Evolutionary conservation across 2,329 filamentous ascomycete species (phyloP).

Genomic region (Penicillium sp.): DNA sequence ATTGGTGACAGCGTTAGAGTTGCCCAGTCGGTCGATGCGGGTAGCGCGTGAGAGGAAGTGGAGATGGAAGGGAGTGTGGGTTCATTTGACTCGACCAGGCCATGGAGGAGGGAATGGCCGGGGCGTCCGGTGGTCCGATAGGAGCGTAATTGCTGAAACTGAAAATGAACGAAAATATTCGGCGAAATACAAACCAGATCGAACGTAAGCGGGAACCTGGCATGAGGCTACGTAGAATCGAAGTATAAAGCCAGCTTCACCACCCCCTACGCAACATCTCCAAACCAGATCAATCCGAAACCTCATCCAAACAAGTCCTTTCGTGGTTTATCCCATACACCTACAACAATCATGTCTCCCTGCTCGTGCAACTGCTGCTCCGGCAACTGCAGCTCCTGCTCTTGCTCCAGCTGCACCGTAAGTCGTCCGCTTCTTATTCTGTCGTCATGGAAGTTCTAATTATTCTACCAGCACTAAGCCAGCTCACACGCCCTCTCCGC

Average conservation of each 20-base stretch:
- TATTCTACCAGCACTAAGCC: slow-evolving; percentile 25
- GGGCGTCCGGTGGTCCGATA: slow-evolving; percentile 5
- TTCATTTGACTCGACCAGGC: slow-evolving; percentile 25
- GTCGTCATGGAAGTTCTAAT: slow-evolving; percentile 11
- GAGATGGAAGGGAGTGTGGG: slow-evolving; percentile 6
- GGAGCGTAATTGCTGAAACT: background rate
- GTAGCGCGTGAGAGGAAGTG: slow-evolving; percentile 21
- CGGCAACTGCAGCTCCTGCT: slow-evolving; percentile 40
- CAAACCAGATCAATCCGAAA: background rate
- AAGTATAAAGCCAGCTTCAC: slow-evolving; percentile 20
- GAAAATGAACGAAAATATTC: background rate
- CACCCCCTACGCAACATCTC: slow-evolving; percentile 1
- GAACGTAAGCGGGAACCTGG: background rate
- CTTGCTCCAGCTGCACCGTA: slow-evolving; percentile 40
- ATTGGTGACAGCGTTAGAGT: slow-evolving; percentile 18
- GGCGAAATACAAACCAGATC: background rate
- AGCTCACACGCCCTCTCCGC: slow-evolving; percentile 11
- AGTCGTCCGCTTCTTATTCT: slow-evolving; percentile 7
- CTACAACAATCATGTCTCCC: slow-evolving; percentile 39
- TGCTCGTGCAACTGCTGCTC: slow-evolving; percentile 42
- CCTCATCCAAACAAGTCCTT: slow-evolving; percentile 3
- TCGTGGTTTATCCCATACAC: slow-evolving; percentile 14
- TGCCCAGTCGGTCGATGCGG: slow-evolving; percentile 9
- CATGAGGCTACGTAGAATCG: background rate
- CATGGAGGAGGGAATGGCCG: slow-evolving; percentile 11